Base-by-base conservation (phyloP, 495 filamentous ascomycete species). In the Neohortaea acidophila region DNA sequence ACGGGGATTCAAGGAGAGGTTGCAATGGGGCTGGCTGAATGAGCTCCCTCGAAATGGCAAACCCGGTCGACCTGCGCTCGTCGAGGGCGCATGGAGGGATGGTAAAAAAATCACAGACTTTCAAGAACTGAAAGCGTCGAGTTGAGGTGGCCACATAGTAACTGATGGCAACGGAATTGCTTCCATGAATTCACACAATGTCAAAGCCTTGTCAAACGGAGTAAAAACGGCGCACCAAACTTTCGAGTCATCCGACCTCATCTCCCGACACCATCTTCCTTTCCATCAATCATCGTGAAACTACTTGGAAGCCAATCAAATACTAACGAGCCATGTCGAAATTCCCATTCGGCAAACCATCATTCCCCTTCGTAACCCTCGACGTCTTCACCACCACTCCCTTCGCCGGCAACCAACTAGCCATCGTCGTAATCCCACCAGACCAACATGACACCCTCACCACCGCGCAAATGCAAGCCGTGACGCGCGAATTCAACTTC, bases 401-500 rank as follows among this genome's bases (percentile, higher is more conserved):
- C 14, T 77, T 68, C 47, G 41, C 59, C 15, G 79, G 79, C 44
- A 84, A 83, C 49, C 78, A 75, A 3, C 65, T 84, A 12, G 77
- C 76, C 28, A 61, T 83, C 5, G 64, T 81, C 38, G 47, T 62
- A 27, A 47, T 80, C 29, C 69, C 73, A 0, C 5, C 41, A 3
- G 34, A 40, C 29, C 24, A 17, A 25, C 51, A 14, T 53, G 47
- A 15, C 38, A 29, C 13, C 15, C 48, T 73, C 38, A 51, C 54
- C 8, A 69, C 75, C 44, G 53, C 59, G 0, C 59, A 65, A 41
- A 81, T 80, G 48, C 78, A 76, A 57, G 56, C 48, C 29, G 76
- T 91, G 24, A 72, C 81, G 2, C 49, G 55, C 21, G 84, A 92
- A 58, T 89, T 89, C 75, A 87, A 87, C 46, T 66, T 84, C 47